Base-by-base conservation (phyloP, 768 basidiomycete genomes). In the Omphalotus guepiniiformis region DNA sequence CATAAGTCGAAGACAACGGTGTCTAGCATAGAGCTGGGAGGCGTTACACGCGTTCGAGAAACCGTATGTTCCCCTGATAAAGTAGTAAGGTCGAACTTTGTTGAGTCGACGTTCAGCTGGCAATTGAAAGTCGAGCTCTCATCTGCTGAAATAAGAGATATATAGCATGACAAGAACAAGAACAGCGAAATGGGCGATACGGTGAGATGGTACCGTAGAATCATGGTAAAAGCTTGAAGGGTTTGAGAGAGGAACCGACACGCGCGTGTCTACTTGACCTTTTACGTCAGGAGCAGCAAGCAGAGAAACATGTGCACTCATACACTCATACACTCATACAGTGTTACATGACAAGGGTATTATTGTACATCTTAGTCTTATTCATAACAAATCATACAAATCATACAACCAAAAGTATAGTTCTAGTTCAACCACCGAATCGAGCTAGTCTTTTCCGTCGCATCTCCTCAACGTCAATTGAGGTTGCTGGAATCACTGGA, bases 1-100 rank as follows among this genome's bases (percentile, higher is more conserved):
- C 90, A 93, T 30, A 92, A 56, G 60, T 90, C 69, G 57, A 91
- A 84, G 51, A 72, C 68, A 9, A 90, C 62, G 13, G 72, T 69
- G 52, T 90, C 83, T 6, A 74, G 48, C 57, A 74, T 80, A 9
- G 57, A 68, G n/a, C 75, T 83, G 23, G 90, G 90, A 3, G 86
- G 87, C 25, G 75, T 72, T 7, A 73, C 63, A 38, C 80, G 74
- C 42, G 72, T 79, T 39, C 75, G 73, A 47, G 63, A 72, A 41
- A 79, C 60, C 12, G 64, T 67, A 47, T 79, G 74, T 56, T 74
- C 73, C 39, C 79, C 82, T 27, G 61, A 63, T 27, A 90, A 70
- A 16, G 60, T 48, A 16, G 71, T 79, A 40, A 91, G 66, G 66
- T 92, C 83, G 57, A 80, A 90, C 30, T 69, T 75, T 51, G 61